Conservation (phyloP, 495 filamentous ascomycete species). For the Talaromyces trachyspermus region DNA sequence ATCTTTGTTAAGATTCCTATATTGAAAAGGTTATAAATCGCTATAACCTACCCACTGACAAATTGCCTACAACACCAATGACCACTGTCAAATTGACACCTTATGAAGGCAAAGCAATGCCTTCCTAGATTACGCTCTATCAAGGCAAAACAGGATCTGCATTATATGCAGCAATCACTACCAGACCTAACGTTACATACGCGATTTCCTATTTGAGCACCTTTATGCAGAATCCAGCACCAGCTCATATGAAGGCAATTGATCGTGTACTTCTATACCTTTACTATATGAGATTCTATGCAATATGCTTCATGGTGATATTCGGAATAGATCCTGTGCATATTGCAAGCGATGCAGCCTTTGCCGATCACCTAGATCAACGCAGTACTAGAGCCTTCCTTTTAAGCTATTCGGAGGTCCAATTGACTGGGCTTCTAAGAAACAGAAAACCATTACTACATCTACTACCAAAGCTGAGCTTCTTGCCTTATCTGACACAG, state of each 20-base stretch:
- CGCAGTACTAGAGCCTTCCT: constrained; percentile 13
- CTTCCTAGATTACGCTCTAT: constrained; percentile 11
- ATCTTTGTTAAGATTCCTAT: no score
- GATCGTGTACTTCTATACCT: constrained; percentile 16
- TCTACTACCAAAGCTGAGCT: constrained; percentile 16
- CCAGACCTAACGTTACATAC: constrained; percentile 15
- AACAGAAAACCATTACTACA: constrained; percentile 17
- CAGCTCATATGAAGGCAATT: constrained; percentile 8
- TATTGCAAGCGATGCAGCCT: constrained; percentile 15
- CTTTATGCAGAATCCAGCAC: constrained; percentile 16
- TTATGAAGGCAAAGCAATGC: no score
- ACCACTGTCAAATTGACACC: no score
- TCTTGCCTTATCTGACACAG: constrained; percentile 9
- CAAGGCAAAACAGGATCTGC: constrained; percentile 18
- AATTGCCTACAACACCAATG: no score
- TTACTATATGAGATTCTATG: constrained; percentile 4
- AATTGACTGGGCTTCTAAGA: constrained; percentile 18
- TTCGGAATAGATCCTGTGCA: not conserved
- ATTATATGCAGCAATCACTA: constrained; percentile 17
- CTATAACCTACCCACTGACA: no score
- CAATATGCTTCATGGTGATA: constrained; percentile 6
- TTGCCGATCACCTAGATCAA: constrained; percentile 11
- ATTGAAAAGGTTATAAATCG: no score
- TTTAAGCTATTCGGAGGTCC: constrained; percentile 15
- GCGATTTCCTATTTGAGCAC: constrained; percentile 10